phyloP scores from a whole-genome alignment of 352 stramenopile species.

The Phytophthora rubi region DNA sequence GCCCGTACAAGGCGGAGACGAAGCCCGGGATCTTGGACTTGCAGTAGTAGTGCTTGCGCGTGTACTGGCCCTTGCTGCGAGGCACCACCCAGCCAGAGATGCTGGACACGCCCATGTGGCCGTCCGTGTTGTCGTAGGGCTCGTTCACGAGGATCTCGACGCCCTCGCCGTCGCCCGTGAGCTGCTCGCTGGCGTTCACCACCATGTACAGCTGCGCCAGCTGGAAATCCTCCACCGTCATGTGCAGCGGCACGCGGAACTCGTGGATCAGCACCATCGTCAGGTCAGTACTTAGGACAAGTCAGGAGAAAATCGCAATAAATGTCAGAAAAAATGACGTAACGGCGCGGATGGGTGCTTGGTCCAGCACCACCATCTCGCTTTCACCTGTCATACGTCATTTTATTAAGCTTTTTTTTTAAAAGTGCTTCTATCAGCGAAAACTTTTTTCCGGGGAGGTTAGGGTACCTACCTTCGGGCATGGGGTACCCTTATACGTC shows the following conservation, averaged over 20 bases:
- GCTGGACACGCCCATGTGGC: conserved; percentile 72
- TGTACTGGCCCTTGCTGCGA: conserved; percentile 86
- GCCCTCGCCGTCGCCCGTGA: conserved; percentile 83
- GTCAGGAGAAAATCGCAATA: not conserved
- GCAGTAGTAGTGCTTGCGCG: conserved; percentile 90
- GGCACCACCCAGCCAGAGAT: conserved; percentile 81
- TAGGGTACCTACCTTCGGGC: too few relatives aligned
- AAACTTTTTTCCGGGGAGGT: too few relatives aligned
- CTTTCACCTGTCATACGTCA: not conserved
- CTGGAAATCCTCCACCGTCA: conserved; percentile 89
- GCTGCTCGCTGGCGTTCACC: conserved; percentile 85
- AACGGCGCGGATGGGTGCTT: not conserved
- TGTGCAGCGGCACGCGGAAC: conserved; percentile 88
- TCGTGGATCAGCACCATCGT: conserved; percentile 88
- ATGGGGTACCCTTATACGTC: too few relatives aligned
- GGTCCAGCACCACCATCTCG: not conserved
- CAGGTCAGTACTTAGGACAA: not conserved
- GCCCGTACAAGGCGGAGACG: conserved; percentile 75
- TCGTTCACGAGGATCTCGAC: conserved; percentile 91
- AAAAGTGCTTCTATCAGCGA: too few relatives aligned
- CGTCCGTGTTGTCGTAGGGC: conserved; percentile 86
- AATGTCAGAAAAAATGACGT: not conserved
- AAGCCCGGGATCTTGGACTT: conserved; percentile 86
- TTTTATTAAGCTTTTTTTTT: not conserved
- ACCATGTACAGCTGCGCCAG: conserved; percentile 90